Evolutionary conservation across 148 eudicot genomes (phyloP), one percentile per base, ranked within the genome.

Genomic region (Nepenthes mirabilis): DNA sequence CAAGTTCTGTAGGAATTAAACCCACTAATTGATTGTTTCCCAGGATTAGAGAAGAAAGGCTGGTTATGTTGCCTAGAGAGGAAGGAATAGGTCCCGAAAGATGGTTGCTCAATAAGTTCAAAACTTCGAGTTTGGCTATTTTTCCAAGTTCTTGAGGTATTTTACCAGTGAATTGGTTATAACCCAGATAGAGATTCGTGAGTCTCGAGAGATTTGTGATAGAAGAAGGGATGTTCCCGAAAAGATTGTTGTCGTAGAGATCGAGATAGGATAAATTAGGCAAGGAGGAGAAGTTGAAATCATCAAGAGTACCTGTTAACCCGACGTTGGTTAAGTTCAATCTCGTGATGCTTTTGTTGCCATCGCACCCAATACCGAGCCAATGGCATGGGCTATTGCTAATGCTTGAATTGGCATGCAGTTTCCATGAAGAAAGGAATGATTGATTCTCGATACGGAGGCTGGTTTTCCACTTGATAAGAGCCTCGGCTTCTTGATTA

Each of bases 21-120:
- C 83, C 79, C 33, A 59, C 65, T 2, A 82, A 35, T 36, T 57
- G 63, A 43, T 82, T 82, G 14, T 69, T 55, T 32, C 58, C 76
- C 1, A 82, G 75, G 6, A 35, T 57, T 13, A 82, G 65, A 52
- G 34, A 13, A 2, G 65, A 37, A 33, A 82, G 65, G 10, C 40
- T 60, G 55, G 69, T 64, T 11, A 75, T 11, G 56, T 74, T 62
- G 33, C 75, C 69, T 13, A 79, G 59, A 43, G 68, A 69, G 34
- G 75, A 33, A 5, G 84, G 83, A 14, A 82, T 74, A 4, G 66
- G 55, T 3, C 84, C 84, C 9, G 79, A 52, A 35, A 81, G 69
- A 67, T 43, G 9, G 55, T 81, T 81, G 45, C 5, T 60, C 23
- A 58, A 37, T 6, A 81, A 56, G 60, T 78, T 68, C 57, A 81